Evolutionary conservation across 768 basidiomycete species (phyloP).

Genomic region (Auriculariales sp.): DNA sequence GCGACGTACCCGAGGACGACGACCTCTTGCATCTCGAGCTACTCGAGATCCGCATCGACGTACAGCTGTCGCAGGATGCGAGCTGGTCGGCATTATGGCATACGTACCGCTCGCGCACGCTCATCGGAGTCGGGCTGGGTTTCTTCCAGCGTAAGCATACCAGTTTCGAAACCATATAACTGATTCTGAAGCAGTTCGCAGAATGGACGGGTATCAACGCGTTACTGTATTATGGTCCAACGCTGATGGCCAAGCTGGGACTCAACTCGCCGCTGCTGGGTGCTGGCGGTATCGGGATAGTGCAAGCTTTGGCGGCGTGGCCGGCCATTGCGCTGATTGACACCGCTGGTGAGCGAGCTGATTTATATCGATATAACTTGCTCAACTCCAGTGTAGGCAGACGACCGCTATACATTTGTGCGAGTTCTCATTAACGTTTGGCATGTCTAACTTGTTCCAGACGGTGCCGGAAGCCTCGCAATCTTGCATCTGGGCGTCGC

Average conservation of each 20-base stretch:
- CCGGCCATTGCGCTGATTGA: slow-evolving; percentile 65
- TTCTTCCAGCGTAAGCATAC: slow-evolving; percentile 55
- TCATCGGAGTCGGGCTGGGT: slow-evolving; percentile 62
- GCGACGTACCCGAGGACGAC: slow-evolving; percentile 33
- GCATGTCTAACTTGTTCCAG: slow-evolving; percentile 1
- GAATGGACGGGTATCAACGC: slow-evolving; percentile 87
- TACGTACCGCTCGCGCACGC: slow-evolving; percentile 44
- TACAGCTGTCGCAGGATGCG: slow-evolving; percentile 20
- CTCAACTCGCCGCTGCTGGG: slow-evolving; percentile 47
- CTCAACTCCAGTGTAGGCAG: slow-evolving; percentile 27
- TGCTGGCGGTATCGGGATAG: slow-evolving; percentile 64
- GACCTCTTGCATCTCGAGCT: slow-evolving; percentile 30
- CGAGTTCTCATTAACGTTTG: not conserved
- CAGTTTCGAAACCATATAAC: slow-evolving; percentile 12
- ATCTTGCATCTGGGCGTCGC: slow-evolving; percentile 52
- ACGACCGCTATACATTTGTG: slow-evolving; percentile 44
- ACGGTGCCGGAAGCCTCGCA: slow-evolving; percentile 50
- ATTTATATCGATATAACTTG: not conserved
- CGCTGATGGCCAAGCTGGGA: slow-evolving; percentile 49
- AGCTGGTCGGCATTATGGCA: slow-evolving; percentile 46
- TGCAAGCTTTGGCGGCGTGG: slow-evolving; percentile 61
- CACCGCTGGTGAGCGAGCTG: slow-evolving; percentile 29
- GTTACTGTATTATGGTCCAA: slow-evolving; percentile 69
- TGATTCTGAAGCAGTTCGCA: slow-evolving; percentile 14
- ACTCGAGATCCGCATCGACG: not conserved